These are phyloP conservation scores for Suillus ampliporus DNA, from an alignment of 768 basidiomycete species.

Conservation along the genomic window DNA sequence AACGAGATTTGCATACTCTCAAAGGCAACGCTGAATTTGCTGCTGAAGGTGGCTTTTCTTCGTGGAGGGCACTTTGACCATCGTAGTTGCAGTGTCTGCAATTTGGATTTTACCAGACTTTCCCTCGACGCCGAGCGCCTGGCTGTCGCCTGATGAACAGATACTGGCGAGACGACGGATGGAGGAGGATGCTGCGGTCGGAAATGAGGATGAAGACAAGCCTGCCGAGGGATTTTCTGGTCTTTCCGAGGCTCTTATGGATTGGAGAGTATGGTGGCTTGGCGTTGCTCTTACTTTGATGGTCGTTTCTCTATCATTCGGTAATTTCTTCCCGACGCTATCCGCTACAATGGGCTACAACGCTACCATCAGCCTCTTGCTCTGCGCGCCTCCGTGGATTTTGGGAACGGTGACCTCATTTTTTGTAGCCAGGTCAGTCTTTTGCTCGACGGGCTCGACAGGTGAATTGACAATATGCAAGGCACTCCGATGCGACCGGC, in stretches of 20 bases:
- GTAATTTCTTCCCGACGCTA: constrained; percentile 80
- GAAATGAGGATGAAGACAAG: constrained; percentile 52
- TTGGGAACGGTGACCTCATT: constrained; percentile 66
- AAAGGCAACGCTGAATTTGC: constrained; percentile 3
- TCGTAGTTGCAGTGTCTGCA: constrained; percentile 53
- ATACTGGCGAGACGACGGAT: constrained; percentile 61
- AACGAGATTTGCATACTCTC: neutral
- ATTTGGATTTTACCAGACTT: constrained; percentile 77
- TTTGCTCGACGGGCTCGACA: neutral
- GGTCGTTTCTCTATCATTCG: constrained; percentile 66
- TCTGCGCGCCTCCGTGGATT: constrained; percentile 80
- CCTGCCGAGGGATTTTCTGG: constrained; percentile 45
- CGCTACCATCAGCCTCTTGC: constrained; percentile 63
- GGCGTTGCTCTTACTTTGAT: constrained; percentile 64
- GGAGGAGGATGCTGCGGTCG: constrained; percentile 63
- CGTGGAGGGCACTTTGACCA: constrained; percentile 64
- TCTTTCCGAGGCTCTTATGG: constrained; percentile 60
- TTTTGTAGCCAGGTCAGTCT: constrained; percentile 49
- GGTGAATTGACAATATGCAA: constrained; percentile 26
- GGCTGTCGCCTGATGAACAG: constrained; percentile 63
- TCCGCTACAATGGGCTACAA: constrained; percentile 72
- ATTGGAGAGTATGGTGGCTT: constrained; percentile 87
- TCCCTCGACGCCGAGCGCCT: constrained; percentile 59
- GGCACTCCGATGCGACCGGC: constrained; percentile 72
- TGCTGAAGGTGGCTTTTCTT: constrained; percentile 69